phyloP scores from a whole-genome alignment of 306 rosid genomes.

The cucumber (Cucumis sativus) region Cucumber_9930_V3 NC_026656.2:14700001-14700500 shows the following conservation, averaged over 20 bases:
- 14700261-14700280: background rate
- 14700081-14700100: background rate
- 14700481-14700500: background rate
- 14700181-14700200: too few relatives aligned
- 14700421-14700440: background rate
- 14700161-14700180: too few relatives aligned
- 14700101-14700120: too few relatives aligned
- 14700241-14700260: background rate
- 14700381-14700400: background rate
- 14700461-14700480: background rate
- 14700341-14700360: background rate
- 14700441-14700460: background rate
- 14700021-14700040: background rate
- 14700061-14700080: background rate
- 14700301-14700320: background rate
- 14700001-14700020: constrained; percentile 6
- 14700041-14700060: background rate
- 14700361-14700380: background rate
- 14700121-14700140: too few relatives aligned
- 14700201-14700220: too few relatives aligned
- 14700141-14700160: too few relatives aligned
- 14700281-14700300: background rate
- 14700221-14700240: too few relatives aligned
- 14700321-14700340: background rate
- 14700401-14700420: background rate